Evolutionary conservation across 106 monocot genomes (phyloP), one percentile per base, ranked within the genome.

Genomic region (Platanthera zijinensis): DNA sequence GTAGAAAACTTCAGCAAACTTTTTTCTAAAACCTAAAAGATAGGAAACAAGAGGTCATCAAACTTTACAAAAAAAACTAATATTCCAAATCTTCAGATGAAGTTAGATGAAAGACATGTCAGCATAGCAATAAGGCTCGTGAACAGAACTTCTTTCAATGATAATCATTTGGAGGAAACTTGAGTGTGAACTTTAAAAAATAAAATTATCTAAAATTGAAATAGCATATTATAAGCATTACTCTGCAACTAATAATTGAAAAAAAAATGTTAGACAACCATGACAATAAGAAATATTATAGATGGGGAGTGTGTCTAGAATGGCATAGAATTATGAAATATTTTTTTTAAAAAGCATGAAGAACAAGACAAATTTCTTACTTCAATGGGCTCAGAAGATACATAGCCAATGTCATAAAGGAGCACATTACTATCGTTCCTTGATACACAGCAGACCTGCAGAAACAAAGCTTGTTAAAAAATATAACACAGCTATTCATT

Each of bases 391-490:
- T 86, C 79, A 30, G 88, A 79, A 77, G 90, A 85, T 28, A 88
- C 32, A 82, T 88, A 90, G 50, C 93, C 86, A 30, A 94, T 90
- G 57, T 94, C 93, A 83, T 81, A 94, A 47, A 94, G 50, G 50
- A 80, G 72, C 62, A 94, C 48, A 75, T 80, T 80, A 63, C 84
- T 83, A 67, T 49, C 75, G 21, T 83, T 78, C 67, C 88, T 90
- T 77, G 93, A 94, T 75, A 79, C 73, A 80, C 93, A 94, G 75
- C 85, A 90, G 78, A 94, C 81, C 93, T 93, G 86, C 72, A 86
- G 2, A 82, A 79, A n/a, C 11, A 70, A 70, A 48, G 22, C 18
- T 50, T 21, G 51, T 19, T 10, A 14, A 1, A 72, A 12, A 72
- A 72, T 45, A 66, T 50, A 67, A 13, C 32, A 17, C 10, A 48